Percentiles rank a stretch among this genome's conserved stretches.
Evolutionary conservation across 225 moss, liverwort and hornwort genomes (phyloP).

Genomic region (Sphagnum tenellum): DNA sequence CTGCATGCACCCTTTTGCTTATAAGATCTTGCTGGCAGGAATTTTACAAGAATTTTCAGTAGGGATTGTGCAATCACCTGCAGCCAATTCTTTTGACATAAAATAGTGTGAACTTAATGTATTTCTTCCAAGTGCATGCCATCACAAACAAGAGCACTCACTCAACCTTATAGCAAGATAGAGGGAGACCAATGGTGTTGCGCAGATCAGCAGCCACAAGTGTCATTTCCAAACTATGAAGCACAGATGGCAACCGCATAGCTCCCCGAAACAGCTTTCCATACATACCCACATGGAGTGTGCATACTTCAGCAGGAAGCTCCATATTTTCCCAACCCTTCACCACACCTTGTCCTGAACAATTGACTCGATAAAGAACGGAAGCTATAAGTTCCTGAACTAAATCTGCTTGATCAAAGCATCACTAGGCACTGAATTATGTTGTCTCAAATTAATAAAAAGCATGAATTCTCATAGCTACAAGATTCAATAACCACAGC

Average conservation of each 20-base stretch:
- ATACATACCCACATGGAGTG: constrained; percentile 43
- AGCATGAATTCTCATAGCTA: neutral
- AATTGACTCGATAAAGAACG: too few species aligned
- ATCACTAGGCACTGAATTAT: neutral
- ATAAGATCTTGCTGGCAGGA: too few species aligned
- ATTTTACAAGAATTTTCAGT: too few species aligned
- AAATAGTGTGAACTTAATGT: too few species aligned
- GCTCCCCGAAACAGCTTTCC: constrained; percentile 60
- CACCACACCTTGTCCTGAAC: constrained; percentile 13
- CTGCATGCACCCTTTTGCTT: constrained; percentile 19
- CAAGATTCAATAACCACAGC: neutral
- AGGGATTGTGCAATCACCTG: too few species aligned
- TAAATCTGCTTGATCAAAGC: too few species aligned
- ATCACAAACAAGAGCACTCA: too few species aligned
- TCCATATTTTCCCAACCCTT: constrained; percentile 40
- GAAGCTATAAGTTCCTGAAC: too few species aligned
- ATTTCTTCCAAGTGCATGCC: too few species aligned
- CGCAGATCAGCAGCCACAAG: constrained; percentile 72
- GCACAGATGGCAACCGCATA: constrained; percentile 70
- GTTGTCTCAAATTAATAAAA: neutral
- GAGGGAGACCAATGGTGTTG: constrained; percentile 43
- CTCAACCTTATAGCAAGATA: constrained; percentile 65
- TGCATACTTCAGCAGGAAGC: constrained; percentile 64
- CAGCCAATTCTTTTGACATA: too few species aligned
- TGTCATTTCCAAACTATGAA: constrained; percentile 57